Evolutionary conservation across 164 flowering plant genomes (phyloP), one percentile per base, ranked within the genome.

Genomic region (Macadamia integrifolia): DNA sequence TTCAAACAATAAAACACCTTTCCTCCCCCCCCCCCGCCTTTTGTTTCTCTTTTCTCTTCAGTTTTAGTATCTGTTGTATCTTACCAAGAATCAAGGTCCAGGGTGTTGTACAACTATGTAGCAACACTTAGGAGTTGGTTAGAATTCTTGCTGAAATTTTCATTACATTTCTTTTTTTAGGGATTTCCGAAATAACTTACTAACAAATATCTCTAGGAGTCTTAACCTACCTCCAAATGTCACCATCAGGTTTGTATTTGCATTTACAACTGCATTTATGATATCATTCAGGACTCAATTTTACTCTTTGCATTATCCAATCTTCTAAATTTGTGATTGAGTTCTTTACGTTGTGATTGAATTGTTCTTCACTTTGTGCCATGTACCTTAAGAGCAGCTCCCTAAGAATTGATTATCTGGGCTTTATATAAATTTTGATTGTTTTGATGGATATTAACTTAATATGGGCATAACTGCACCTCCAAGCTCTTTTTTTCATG

Each of bases 171-270:
- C 59, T 13, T 49, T 67, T 62, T 57, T 81, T 89, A 90, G 98
- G 72, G 89, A 92, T 82, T 80, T 92, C 32, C 83, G 71, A 76
- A 82, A 89, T 69, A 92, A 92, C 74, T 66, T 52, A 6, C 75
- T 92, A 55, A 86, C 91, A 69, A 73, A 62, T 72, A 72, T 86
- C 70, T 62, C 69, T 3, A 85, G 85, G n/a, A 66, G 57, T 58
- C 77, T 87, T 62, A 68, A 81, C 71, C 87, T 80, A 68, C 95
- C 96, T 1, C 66, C 35, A 43, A 89, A 88, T 77, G 94, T 89
- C 72, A 84, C 82, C 48, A 62, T 92, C 60, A 85, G 83, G 98
- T 90, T 77, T 67, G 74, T 49, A 0, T 46, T 2, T 46, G 6
- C 13, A 11, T 46, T 1, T 46, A 2, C 50, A 46, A 46, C 50